Base-by-base conservation (phyloP, 768 basidiomycete species). In the Auriscalpium vulgare region DNA sequence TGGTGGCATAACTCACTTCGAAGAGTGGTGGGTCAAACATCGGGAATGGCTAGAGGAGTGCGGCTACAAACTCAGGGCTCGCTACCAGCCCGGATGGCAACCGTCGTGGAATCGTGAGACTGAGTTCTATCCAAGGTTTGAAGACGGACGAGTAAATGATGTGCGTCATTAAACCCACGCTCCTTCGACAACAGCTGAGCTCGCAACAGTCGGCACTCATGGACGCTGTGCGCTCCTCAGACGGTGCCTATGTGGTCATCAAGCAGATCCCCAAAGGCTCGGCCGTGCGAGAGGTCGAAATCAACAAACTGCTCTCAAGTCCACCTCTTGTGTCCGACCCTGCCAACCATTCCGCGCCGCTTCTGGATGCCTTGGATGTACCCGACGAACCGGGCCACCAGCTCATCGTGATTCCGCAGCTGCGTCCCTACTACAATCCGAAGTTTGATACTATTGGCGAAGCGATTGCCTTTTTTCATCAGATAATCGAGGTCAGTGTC, bases 371-470 rank as follows among this genome's bases (percentile, higher is more conserved):
- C 10, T 54, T 65, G 2, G 37, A 48, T 19, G 43, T 59, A 4
- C 64, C 65, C 1, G 46, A 40, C 10, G 56, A 55, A 1, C 40
- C 50, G 11, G 54, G 50, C 16, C 53, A 56, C 10, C 47, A 54
- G 19, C 11, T 55, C 16, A 53, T 63, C 47, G 56, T 67, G 19
- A 60, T 65, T 55, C 66, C 68, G 17, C 56, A 59, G 17, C 56
- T 67, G 3, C 51, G 63, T 0, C 38, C 45, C 1, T 59, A 55
- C 50, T 46, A 66, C 23, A 49, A 59, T 21, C 66, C 68, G 14
- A 56, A 21, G 16, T 69, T 67, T 47, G 56, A 60, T 19, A 65
- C 65, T 3, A 49, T 61, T 10, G 68, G 60, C 10, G 68, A 69
- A 44, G 59, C 59, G 7, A 50, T 69, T 4, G 63, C 61, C 8